Evolutionary conservation across 768 basidiomycete genomes (phyloP).

Genomic region (Termitomyces sp.): DNA sequence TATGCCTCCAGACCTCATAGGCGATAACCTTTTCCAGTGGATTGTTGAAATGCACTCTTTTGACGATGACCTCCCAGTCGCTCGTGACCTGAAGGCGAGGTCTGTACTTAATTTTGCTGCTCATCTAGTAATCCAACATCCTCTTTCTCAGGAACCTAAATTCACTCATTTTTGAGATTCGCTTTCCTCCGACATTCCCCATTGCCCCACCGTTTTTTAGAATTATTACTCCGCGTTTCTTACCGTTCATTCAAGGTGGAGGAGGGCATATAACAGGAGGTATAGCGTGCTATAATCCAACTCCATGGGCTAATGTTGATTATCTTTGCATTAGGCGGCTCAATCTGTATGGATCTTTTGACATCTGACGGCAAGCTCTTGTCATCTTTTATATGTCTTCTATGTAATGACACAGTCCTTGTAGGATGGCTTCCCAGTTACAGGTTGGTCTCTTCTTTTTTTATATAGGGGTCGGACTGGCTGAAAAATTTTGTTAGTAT

Average conservation of each 20-base stretch:
- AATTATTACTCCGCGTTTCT: constrained; percentile 68
- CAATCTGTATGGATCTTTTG: constrained; percentile 73
- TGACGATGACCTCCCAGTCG: constrained; percentile 55
- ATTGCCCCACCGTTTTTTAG: constrained; percentile 75
- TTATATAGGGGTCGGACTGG: neutral
- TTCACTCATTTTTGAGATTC: constrained; percentile 70
- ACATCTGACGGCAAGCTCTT: constrained; percentile 51
- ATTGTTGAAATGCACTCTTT: constrained; percentile 73
- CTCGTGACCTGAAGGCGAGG: constrained; percentile 53
- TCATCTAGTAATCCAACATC: neutral
- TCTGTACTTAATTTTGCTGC: constrained; percentile 21
- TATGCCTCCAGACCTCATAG: constrained; percentile 61
- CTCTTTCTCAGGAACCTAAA: constrained; percentile 42
- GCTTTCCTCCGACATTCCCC: constrained; percentile 65
- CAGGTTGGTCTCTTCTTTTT: constrained; percentile 31
- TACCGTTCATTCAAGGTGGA: constrained; percentile 68
- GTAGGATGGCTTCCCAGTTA: constrained; percentile 69
- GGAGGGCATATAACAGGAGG: constrained; percentile 69
- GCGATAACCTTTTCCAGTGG: constrained; percentile 71
- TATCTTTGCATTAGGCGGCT: constrained; percentile 43
- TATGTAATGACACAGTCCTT: neutral
- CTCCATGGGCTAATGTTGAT: neutral
- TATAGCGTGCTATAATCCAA: too few species aligned
- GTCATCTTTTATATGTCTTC: neutral
- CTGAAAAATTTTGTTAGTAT: constrained; percentile 28